These are phyloP conservation scores for Liriodendron chinense DNA, from an alignment of 164 flowering plant species.

Conservation along the genomic window DNA sequence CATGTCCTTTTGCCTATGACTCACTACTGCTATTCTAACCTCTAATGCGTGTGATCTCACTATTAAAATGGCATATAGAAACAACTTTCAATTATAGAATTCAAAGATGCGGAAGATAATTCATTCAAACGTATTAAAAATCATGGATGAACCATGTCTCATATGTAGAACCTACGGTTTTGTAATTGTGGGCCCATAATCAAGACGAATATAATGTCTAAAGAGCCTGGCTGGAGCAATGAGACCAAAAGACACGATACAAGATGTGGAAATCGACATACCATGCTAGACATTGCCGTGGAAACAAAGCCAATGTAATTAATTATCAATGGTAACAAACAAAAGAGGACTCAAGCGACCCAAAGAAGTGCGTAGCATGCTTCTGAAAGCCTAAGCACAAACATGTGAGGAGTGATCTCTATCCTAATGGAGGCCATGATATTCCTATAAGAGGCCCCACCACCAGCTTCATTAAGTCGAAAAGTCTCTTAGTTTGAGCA, in stretches of 20 bases:
- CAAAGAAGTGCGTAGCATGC: neutral
- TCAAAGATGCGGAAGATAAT: neutral
- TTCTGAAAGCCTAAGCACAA: neutral
- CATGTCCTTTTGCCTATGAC: neutral
- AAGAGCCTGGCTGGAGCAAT: too few relatives aligned
- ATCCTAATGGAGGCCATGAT: neutral
- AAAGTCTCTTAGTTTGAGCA: neutral
- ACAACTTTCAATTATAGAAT: neutral
- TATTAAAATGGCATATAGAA: neutral
- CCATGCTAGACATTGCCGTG: neutral
- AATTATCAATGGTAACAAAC: neutral
- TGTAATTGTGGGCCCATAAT: too few relatives aligned
- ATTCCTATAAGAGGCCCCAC: neutral
- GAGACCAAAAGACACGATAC: too few relatives aligned
- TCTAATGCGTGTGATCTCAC: neutral
- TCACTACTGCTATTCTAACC: neutral
- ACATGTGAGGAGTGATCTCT: neutral
- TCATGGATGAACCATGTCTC: too few relatives aligned
- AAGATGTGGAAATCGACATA: neutral
- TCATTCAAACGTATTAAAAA: neutral
- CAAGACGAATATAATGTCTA: too few relatives aligned
- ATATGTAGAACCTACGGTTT: too few relatives aligned
- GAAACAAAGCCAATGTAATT: neutral
- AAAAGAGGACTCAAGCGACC: neutral
- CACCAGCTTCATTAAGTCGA: neutral